Evolutionary conservation across 2,329 filamentous ascomycete species (phyloP), one percentile per base, ranked within the genome.

Genomic region (Leptoxyphium fumago): DNA sequence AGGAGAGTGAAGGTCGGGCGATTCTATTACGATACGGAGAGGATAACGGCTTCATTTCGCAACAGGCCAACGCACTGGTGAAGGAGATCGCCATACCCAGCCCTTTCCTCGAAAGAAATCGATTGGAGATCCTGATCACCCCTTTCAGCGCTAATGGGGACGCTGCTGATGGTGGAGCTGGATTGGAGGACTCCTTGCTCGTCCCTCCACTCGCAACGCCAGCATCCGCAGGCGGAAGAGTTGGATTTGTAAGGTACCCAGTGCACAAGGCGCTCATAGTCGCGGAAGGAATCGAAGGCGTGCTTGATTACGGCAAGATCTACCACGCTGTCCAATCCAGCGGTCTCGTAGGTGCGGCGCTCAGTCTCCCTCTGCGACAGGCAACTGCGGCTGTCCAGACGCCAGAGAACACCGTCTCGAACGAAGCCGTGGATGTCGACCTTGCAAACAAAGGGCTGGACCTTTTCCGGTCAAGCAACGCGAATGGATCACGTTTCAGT

Each of bases 221-320:
- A 1, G 73, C 70, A 5, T 78, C 81, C 11, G 72, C 71, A 47
- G 76, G 75, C 13, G 78, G 79, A 8, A 71, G 77, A 48, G 73
- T 77, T 45, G 78, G 78, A 10, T 73, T 78, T 13, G 71, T 91
- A 38, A 77, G 78, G 6, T 86, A 85, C 39, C 88, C 89, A 0
- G 86, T 95, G 1, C 89, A 96, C 58, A 84, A 80, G 57, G 77
- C 81, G 1, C 64, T 95, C 13, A 55, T 95, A 9, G 73, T 94
- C 8, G 79, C 78, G 0, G 73, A 84, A 41, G 87, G 85, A 0
- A 64, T 94, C 2, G 66, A 75, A 43, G 85, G 82, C 7, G 76
- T 82, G 1, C 69, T 80, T 5, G 67, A 72, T 1, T 73, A 62
- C 61, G 58, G 66, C 39, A 52, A 60, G 34, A 60, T 68, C 49